Conservation (phyloP, 768 basidiomycete genomes). For the Amanita phalloides region DNA sequence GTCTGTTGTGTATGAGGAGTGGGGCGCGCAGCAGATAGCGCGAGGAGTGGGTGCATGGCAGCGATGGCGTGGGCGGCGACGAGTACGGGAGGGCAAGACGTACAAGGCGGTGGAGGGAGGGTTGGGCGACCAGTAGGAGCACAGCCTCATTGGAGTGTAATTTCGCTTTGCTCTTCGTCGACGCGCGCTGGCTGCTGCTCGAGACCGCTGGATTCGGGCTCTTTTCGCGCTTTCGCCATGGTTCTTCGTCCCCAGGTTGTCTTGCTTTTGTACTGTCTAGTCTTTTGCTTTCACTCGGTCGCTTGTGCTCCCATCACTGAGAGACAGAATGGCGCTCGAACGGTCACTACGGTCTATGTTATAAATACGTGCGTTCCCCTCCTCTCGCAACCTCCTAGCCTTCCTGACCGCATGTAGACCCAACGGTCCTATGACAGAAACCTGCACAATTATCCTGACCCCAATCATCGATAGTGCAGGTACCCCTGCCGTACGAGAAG, state of each 20-base stretch:
- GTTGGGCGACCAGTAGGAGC: conserved; percentile 28
- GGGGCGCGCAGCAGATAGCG: conserved; percentile 52
- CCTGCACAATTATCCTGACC: conserved; percentile 48
- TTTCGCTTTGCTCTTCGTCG: conserved; percentile 26
- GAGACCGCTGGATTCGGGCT: conserved; percentile 42
- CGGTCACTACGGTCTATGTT: conserved; percentile 31
- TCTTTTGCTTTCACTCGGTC: conserved; percentile 20
- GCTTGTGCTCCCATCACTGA: conserved; percentile 26
- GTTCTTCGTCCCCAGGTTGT: conserved; percentile 24
- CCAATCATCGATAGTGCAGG: conserved; percentile 41
- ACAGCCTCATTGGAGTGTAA: conserved; percentile 7
- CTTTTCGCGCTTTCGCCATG: conserved; percentile 27
- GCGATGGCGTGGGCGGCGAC: conserved; percentile 32
- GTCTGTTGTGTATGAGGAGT: conserved; percentile 71
- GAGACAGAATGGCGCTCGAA: conserved; percentile 20
- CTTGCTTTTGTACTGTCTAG: conserved; percentile 27
- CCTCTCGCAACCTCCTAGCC: neutral
- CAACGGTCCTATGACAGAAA: conserved; percentile 41
- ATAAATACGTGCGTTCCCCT: conserved; percentile 34
- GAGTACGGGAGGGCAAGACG: conserved; percentile 54
- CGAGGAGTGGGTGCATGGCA: conserved; percentile 37
- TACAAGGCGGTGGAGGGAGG: conserved; percentile 84
- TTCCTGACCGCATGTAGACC: conserved; percentile 22
- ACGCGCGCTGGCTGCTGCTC: conserved; percentile 19
- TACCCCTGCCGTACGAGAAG: conserved; percentile 37